A percentile compares a stretch with the other conserved stretches of the same genome.
Conservation (phyloP, 371 early-diverging fungal species). For the Mortierella sp. region DNA sequence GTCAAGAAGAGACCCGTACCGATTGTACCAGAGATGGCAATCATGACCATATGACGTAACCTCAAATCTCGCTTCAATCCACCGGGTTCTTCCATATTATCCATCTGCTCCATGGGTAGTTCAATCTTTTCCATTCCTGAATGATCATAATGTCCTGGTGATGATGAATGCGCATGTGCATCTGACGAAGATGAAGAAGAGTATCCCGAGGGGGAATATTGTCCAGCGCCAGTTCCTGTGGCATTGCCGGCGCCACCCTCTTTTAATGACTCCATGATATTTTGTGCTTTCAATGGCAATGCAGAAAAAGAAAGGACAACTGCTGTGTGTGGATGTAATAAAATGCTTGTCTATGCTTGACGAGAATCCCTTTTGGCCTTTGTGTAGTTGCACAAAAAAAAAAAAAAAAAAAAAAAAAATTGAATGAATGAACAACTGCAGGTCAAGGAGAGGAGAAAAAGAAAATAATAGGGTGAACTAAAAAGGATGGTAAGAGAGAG, state of each 20-base stretch:
- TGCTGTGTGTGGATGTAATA: too few species aligned
- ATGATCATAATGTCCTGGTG: background rate
- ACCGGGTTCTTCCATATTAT: conserved; percentile 5
- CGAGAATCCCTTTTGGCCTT: too few species aligned
- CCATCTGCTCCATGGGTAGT: conserved; percentile 25
- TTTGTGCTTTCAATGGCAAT: too few species aligned
- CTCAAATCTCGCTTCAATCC: conserved; percentile 68
- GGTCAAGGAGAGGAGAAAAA: too few species aligned
- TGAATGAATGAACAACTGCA: background rate
- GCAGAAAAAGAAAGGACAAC: too few species aligned
- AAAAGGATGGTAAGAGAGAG: background rate
- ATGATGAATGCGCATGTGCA: background rate
- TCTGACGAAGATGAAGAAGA: background rate
- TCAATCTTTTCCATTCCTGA: conserved; percentile 18
- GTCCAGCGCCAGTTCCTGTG: too few species aligned
- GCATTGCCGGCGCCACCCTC: background rate
- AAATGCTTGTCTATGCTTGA: too few species aligned
- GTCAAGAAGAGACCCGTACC: conserved; percentile 91
- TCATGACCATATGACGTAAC: conserved; percentile 84
- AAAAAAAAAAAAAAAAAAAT: too few species aligned
- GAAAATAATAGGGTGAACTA: background rate
- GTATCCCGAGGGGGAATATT: too few species aligned
- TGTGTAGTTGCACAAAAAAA: too few species aligned
- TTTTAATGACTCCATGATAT: background rate
- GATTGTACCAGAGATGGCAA: conserved; percentile 83